Percentiles rank a stretch among this genome's conserved stretches.
These are phyloP conservation scores for Clausena lansium DNA, from an alignment of 345 rosid genomes.

Conservation along the genomic window DNA sequence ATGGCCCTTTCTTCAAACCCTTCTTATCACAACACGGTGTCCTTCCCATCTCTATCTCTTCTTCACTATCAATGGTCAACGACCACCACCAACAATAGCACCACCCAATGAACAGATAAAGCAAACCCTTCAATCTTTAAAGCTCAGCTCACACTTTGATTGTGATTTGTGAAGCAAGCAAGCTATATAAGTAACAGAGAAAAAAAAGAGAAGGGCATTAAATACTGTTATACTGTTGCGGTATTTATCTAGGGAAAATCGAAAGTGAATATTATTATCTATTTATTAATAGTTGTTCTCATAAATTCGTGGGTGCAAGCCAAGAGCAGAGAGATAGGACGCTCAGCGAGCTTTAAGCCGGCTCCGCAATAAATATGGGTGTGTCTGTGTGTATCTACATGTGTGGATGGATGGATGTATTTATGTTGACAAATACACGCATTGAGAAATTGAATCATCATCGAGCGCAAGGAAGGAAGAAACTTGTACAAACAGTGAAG, in stretches of 20 bases:
- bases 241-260: constrained; percentile 35
- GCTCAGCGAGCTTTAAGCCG: constrained; percentile 67
- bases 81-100: background rate
- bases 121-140: background rate
- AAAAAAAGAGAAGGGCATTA: constrained; percentile 17
- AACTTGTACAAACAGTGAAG: constrained; percentile 25
- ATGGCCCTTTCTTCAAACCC: constrained; percentile 93
- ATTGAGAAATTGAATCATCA: constrained; percentile 20
- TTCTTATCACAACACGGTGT: constrained; percentile 84
- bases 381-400: too few species aligned
- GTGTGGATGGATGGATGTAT: background rate
- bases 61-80: background rate
- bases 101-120: constrained; percentile 3
- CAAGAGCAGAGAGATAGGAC: constrained; percentile 20
- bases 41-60: constrained; percentile 61
- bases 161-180: background rate
- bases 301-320: constrained; percentile 20
- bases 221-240: constrained; percentile 32
- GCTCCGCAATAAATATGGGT: constrained; percentile 35
- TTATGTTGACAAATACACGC: constrained; percentile 15
- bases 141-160: background rate
- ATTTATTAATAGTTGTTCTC: background rate
- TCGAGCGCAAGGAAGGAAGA: constrained; percentile 14
- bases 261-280: constrained; percentile 20
- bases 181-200: background rate